A percentile compares a stretch with the other conserved stretches of the same genome.
Evolutionary conservation across 768 basidiomycete genomes (phyloP).

Genomic region (Hygrophoropsis aurantiaca): DNA sequence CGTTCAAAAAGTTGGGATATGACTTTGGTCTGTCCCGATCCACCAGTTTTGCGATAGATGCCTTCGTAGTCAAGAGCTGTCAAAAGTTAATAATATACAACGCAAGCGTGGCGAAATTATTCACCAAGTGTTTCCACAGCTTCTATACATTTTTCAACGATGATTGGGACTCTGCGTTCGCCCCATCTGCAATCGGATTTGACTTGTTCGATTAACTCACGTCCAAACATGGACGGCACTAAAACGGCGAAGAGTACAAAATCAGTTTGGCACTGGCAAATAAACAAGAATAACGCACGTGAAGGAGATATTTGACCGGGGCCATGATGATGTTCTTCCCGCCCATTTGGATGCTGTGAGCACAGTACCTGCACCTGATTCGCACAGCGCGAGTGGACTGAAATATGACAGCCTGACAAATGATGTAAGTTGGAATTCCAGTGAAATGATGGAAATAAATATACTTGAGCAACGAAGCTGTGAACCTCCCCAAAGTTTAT

Average conservation of each 20-base stretch:
- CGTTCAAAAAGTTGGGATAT: constrained; percentile 95
- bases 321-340: constrained; percentile 31
- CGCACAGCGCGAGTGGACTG: constrained; percentile 86
- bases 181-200: constrained; percentile 58
- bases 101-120: constrained; percentile 21
- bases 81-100: constrained; percentile 1
- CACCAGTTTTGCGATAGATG: constrained; percentile 97
- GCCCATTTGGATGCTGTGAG: constrained; percentile 42
- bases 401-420: constrained; percentile 71
- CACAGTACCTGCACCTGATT: constrained; percentile 68
- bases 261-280: constrained; percentile 12
- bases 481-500: constrained; percentile 99
- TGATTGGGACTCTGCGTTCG: constrained; percentile 71
- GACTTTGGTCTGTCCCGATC: constrained; percentile 84
- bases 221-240: constrained; percentile 93
- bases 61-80: constrained; percentile 94
- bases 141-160: constrained; percentile 94
- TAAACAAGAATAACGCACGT: constrained; percentile 6
- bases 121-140: constrained; percentile 87
- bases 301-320: constrained; percentile 29
- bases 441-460: constrained; percentile 27
- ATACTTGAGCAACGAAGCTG: constrained; percentile 86
- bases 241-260: constrained; percentile 5
- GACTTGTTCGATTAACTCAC: constrained; percentile 84
- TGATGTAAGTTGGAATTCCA: background rate